Conservation (phyloP, 495 filamentous ascomycete species). For the Penicillium turbatum region DNA sequence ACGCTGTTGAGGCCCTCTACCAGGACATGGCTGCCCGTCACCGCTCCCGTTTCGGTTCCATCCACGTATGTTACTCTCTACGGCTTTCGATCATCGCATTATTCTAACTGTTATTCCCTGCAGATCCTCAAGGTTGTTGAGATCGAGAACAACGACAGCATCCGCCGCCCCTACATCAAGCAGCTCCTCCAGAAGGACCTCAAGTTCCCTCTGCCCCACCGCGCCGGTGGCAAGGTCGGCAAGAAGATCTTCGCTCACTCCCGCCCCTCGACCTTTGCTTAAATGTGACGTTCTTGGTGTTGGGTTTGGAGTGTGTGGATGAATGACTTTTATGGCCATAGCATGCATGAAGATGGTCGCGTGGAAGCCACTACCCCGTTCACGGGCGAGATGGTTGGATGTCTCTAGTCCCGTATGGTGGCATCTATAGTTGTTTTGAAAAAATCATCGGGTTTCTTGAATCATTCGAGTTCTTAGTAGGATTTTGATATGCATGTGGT, state of each 20-base stretch:
- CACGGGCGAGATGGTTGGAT: constrained; percentile 41
- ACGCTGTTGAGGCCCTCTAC: constrained; percentile 95
- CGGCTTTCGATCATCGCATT: constrained; percentile 21
- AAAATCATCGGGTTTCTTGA: constrained; percentile 40
- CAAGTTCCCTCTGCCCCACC: constrained; percentile 98
- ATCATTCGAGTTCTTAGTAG: constrained; percentile 15
- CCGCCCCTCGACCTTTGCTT: constrained; percentile 85
- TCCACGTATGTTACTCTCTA: constrained; percentile 68
- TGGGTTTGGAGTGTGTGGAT: constrained; percentile 43
- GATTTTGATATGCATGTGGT: background rate
- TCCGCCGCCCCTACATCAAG: constrained; percentile 98
- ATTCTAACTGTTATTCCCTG: constrained; percentile 13
- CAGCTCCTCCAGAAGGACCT: constrained; percentile 92
- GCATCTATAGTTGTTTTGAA: constrained; percentile 41
- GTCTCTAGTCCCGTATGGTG: constrained; percentile 47
- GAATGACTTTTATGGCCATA: constrained; percentile 49
- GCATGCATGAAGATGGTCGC: constrained; percentile 46
- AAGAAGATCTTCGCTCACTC: constrained; percentile 88
- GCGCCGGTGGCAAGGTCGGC: constrained; percentile 66
- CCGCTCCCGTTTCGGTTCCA: constrained; percentile 93
- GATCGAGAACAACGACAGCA: constrained; percentile 82
- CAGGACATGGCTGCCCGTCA: constrained; percentile 99
- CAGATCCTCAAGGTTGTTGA: constrained; percentile 98
- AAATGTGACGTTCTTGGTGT: constrained; percentile 43
- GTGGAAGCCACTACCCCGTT: constrained; percentile 36